Conservation (phyloP, 495 filamentous ascomycete species). For the Podospora pseudopauciseta region DNA sequence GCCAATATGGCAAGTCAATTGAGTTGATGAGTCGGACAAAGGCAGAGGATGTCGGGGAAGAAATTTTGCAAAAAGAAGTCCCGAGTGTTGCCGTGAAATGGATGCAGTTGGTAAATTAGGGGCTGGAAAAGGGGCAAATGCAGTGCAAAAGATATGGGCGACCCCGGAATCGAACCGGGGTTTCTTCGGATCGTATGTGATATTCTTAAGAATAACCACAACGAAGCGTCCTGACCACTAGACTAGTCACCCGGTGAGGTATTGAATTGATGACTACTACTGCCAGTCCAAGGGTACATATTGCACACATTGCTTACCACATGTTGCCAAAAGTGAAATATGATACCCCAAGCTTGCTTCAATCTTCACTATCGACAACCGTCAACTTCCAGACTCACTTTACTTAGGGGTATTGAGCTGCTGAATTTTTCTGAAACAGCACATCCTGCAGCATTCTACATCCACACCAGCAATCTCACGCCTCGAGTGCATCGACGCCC, state of each 20-base stretch:
- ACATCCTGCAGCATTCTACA: neutral
- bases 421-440: neutral
- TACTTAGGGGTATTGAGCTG: neutral
- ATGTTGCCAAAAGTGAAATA: too few species aligned
- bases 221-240: conserved; percentile 18
- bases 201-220: conserved; percentile 2
- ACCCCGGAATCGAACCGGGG: conserved; percentile 27
- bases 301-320: too few species aligned
- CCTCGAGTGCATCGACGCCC: neutral
- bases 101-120: too few species aligned
- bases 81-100: too few species aligned
- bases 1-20: neutral
- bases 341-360: too few species aligned
- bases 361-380: too few species aligned
- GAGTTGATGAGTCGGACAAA: neutral
- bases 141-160: conserved; percentile 13
- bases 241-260: conserved; percentile 13
- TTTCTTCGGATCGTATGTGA: conserved; percentile 21
- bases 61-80: neutral
- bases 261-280: neutral
- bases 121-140: neutral
- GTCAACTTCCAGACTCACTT: neutral
- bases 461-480: neutral
- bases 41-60: neutral
- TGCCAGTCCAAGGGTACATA: neutral